Evolutionary conservation across 805 yeast species (phyloP).

Genomic region (Brettanomyces naardenensis): DNA sequence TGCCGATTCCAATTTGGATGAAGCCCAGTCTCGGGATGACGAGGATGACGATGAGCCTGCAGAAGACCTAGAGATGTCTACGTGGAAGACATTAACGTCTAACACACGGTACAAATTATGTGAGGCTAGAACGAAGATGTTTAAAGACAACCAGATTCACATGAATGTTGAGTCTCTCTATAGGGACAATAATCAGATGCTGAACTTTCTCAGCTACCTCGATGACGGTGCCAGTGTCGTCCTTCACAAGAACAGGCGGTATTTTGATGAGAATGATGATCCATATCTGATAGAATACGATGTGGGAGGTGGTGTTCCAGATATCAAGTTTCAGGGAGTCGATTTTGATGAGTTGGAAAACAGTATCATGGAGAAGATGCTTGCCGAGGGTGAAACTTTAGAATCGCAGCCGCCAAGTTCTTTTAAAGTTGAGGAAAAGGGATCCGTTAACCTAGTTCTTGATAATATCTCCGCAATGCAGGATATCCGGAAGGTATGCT

Average conservation of each 20-base stretch:
- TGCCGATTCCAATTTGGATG: constrained; percentile 1
- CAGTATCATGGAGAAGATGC: constrained; percentile 31
- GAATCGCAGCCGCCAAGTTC: constrained; percentile 31
- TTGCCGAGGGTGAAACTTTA: constrained; percentile 19
- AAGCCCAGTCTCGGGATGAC: constrained; percentile 1
- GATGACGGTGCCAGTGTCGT: constrained; percentile 28
- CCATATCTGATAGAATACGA: constrained; percentile 78
- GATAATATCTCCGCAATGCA: constrained; percentile 75
- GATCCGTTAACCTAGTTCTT: constrained; percentile 52
- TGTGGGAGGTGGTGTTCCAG: constrained; percentile 72
- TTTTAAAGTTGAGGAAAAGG: constrained; percentile 38
- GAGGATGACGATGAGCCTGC: constrained; percentile 16
- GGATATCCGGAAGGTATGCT: constrained; percentile 79
- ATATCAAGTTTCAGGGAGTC: constrained; percentile 44
- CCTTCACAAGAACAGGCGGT: constrained; percentile 26
- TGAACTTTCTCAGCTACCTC: constrained; percentile 41
- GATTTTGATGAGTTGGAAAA: constrained; percentile 38
- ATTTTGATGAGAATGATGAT: constrained; percentile 47
- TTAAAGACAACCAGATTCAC: constrained; percentile 52
- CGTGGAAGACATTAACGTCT: constrained; percentile 82
- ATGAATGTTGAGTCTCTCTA: constrained; percentile 62
- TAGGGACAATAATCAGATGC: constrained; percentile 63
- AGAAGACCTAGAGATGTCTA: constrained; percentile 63
- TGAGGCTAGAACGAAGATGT: constrained; percentile 55
- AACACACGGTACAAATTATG: constrained; percentile 73